Percentiles rank a stretch among this genome's conserved stretches.
Evolutionary conservation across 148 eudicot species (phyloP).

Genomic region (Chenopodium berlandieri): DNA sequence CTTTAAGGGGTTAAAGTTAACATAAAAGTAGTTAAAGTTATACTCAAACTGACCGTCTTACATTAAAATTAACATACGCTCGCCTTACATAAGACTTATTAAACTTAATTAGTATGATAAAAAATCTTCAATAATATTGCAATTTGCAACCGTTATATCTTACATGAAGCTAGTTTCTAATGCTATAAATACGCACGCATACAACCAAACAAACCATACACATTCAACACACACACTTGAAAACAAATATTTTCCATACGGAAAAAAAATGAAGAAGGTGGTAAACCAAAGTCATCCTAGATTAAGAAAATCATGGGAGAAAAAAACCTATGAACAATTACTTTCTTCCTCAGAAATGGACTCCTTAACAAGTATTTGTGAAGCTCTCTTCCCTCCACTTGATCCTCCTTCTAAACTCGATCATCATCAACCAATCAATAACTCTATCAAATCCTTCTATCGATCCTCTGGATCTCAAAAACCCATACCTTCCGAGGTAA

Average conservation of each 20-base stretch:
- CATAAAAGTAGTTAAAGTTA: no score
- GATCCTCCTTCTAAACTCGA: slow-evolving; percentile 17
- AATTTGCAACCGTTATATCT: no score
- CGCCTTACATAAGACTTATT: no score
- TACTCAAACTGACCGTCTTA: no score
- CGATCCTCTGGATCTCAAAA: slow-evolving; percentile 50
- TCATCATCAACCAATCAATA: slow-evolving; percentile 12
- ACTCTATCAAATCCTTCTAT: slow-evolving; percentile 43
- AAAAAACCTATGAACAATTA: slow-evolving; percentile 45
- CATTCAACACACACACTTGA: not conserved
- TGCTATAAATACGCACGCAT: not conserved
- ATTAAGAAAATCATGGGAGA: slow-evolving; percentile 46
- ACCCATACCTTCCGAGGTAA: slow-evolving; percentile 63
- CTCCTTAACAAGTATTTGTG: slow-evolving; percentile 50
- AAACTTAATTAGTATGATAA: no score
- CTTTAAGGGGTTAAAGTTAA: no score
- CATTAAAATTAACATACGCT: no score
- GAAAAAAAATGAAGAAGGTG: slow-evolving; percentile 26
- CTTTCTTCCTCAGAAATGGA: slow-evolving; percentile 46
- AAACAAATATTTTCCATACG: no score
- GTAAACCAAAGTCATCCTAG: slow-evolving; percentile 48
- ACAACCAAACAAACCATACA: not conserved
- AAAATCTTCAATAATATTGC: not conserved
- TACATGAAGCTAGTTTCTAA: not conserved
- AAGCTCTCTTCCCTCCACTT: slow-evolving; percentile 54